Base-by-base conservation (phyloP, 805 yeast genomes). In the Ogataea degrootiae region DNA sequence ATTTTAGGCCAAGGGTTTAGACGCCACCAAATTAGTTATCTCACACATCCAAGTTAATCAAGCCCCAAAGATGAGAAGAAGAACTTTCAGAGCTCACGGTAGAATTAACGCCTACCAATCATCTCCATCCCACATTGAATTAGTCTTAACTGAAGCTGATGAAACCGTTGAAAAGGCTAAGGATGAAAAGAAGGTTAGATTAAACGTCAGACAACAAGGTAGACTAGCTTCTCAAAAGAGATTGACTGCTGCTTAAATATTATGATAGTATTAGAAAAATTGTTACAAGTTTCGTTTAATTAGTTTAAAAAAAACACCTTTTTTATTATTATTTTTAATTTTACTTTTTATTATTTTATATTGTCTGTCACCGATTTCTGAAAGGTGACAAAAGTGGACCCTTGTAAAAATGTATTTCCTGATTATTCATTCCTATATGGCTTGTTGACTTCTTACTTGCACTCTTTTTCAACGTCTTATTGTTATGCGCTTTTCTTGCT, bases 31-130 rank as follows among this genome's bases (percentile, higher is more conserved):
- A 75, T 87, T 94, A 73, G 86, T 85, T 79, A 83, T 94, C 71
- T 85, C 96, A 65, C 98, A 94, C 87, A 92, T 94, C 74, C 99
- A 94, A 83, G 99, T 92, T 71, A 94, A 94, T 96, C 96, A 90
- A 76, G 99, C 99, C 70, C 99, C 99, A 80, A 90, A 90, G 81
- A 96, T 89, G 82, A 94, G 98, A 85, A 92, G 99, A 83, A 90
- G 99, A 82, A 94, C 99, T 71, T 94, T 81, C 96, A 91, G 99
- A 86, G 99, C 99, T 69, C 98, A 92, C 86, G 99, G 99, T 87
- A 94, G 99, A 86, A 88, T 90, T 75, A 94, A 92, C 80, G 96
- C 97, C 69, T 94, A 90, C 94, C 95, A 90, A 82, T 88, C 98
- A 55, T 81, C 91, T 68, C 99, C 99, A 74, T 91, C 95, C 70